Evolutionary conservation across 169 alveolate genomes (phyloP), one percentile per base, ranked within the genome.

Genomic region (Cyclospora cayetanensis): DNA sequence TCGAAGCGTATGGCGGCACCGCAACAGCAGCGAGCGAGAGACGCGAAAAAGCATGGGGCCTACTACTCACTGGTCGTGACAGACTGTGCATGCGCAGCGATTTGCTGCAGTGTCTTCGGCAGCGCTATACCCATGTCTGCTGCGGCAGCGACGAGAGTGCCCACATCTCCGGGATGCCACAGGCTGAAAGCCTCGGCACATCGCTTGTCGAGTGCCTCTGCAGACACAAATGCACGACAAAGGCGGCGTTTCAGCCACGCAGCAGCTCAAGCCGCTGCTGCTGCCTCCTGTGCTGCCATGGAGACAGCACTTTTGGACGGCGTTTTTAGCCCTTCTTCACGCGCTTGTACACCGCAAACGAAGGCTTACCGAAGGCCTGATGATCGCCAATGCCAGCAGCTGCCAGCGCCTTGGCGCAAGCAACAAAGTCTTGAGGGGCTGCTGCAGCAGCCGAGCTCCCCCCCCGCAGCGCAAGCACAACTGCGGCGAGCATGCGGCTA

Each of bases 401-500:
- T 39, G 84, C 84, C 12, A 72, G 84, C 63, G 46, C 84, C 63
- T 39, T 39, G 22, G 84, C 84, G 15, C 63, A 53, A 39, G 84
- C 63, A 72, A 60, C 84, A 72, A 72, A 39, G 9, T 72, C 84
- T 22, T 37, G 37, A 4, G 84, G 84, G 35, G 84, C 84, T 39
- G 84, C 84, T 39, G 72, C 72, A 60, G 84, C 63, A 72, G 63
- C 63, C 35, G 84, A 35, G n/a, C n/a, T n/a, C n/a, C n/a, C n/a
- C 39, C 60, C 60, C 39, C 84, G 53, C 84, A 72, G 84, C 84
- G 22, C 41, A 37, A 72, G 84, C 84, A 72, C 60, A 39, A 72
- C 84, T 29, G 63, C 84, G 41, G 84, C 84, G 41, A 72, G 63
- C 4, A 72, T 34, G 4, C 84, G 53, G 39, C 27, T 72, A 20